Percentiles rank a stretch among this genome's conserved stretches.
Evolutionary conservation across 192 early-diverging fungal species (phyloP).

Genomic region (Entophlyctis helioformis): DNA sequence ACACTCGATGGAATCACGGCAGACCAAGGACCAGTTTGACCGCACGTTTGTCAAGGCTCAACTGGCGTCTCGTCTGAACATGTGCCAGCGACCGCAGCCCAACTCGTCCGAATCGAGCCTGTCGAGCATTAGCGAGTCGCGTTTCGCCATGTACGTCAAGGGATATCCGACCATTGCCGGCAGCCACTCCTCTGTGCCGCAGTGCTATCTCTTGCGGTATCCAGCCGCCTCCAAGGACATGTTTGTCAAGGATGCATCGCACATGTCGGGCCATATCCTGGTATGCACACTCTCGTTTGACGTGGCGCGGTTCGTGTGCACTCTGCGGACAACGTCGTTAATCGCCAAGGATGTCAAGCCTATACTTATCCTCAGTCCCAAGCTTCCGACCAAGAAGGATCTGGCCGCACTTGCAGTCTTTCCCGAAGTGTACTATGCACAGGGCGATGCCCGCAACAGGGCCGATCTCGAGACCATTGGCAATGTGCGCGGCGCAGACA

Average conservation of each 20-base stretch:
- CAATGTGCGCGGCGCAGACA: constrained; percentile 9
- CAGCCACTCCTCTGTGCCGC: too few species aligned
- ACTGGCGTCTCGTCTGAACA: too few species aligned
- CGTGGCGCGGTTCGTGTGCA: constrained; percentile 28
- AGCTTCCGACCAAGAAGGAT: constrained; percentile 15
- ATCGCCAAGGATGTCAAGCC: constrained; percentile 11
- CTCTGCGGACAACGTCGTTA: constrained; percentile 19
- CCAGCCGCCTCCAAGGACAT: too few species aligned
- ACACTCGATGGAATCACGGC: too few species aligned
- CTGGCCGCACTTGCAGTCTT: constrained; percentile 14
- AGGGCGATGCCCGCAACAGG: constrained; percentile 22
- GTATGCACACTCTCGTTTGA: constrained; percentile 22
- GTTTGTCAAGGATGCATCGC: constrained; percentile 1
- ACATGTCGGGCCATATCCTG: constrained; percentile 16
- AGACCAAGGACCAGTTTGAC: too few species aligned
- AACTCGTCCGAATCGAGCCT: too few species aligned
- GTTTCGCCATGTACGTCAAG: too few species aligned
- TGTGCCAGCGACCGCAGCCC: too few species aligned
- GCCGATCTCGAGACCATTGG: constrained; percentile 15
- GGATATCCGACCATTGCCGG: too few species aligned
- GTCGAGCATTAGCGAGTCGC: too few species aligned
- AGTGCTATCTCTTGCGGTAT: too few species aligned
- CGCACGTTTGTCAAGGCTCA: too few species aligned
- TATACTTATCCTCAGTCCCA: constrained; percentile 17
- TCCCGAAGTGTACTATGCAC: constrained; percentile 18